Base-by-base conservation (phyloP, 176 grass and related monocot genomes). In the Chloris gayana region DNA sequence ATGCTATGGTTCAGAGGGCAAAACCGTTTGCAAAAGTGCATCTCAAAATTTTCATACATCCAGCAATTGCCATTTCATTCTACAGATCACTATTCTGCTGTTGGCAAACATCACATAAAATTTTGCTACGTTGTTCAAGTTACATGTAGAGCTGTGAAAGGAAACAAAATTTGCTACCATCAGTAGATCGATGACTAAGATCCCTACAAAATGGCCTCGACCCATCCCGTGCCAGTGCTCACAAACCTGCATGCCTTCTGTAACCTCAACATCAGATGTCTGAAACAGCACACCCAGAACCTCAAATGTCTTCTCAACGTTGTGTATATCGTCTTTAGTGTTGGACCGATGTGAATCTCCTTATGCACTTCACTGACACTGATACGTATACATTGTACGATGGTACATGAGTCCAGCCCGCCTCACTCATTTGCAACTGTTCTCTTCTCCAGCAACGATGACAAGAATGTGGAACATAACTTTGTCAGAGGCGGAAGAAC, bases 401-500 rank as follows among this genome's bases (percentile, higher is more conserved):
- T 0, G 18, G 33, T 34, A 0, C 42, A 54, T 34, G 70, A 70
- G 22, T 85, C 21, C 2, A 0, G 38, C 9, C 6, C 0, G 1
- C 18, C 87, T 91, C 78, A 90, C 51, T 90, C 77, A 12, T 83
- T 74, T n/a, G 72, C 8, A 7, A 81, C 64, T 3, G 84, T 50
- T 66, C 83, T 82, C 73, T 95, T 95, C 86, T 95, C 92, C 26
- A 99, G 72, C 79, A 99, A 86, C 1, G 92, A 93, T 82, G 86
- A 21, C 58, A 99, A 93, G 82, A 99, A 99, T 49, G 79, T 54
- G 0, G 84, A 76, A 38, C 96, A 99, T 18, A 99, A 67, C 81
- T 95, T 99, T 4, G 86, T 91, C 32, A 95, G 96, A 22, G 96
- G 88, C 5, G 92, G 96, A 18, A 95, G 90, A 75, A 80, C 79